Conservation (phyloP, 768 basidiomycete genomes). For the Piloderma croceum region DNA sequence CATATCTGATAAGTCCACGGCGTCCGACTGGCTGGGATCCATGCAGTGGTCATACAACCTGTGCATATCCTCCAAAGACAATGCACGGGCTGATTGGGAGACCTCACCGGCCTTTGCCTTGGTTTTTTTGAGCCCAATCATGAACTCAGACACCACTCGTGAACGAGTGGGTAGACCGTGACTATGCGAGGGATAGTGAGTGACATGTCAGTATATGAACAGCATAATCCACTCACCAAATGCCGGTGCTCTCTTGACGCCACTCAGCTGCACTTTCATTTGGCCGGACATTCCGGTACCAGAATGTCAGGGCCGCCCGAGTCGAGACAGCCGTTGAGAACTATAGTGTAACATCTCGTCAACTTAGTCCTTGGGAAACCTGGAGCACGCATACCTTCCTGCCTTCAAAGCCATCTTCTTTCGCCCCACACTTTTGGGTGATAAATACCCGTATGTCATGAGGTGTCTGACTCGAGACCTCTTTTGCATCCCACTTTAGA, state of each 20-base stretch:
- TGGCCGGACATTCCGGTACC: slow-evolving; percentile 2
- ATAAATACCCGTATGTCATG: slow-evolving; percentile 3
- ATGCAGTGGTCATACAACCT: slow-evolving; percentile 6
- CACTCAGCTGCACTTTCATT: slow-evolving; percentile 3
- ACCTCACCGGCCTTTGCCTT: slow-evolving; percentile 9
- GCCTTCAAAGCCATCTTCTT: slow-evolving; percentile 1
- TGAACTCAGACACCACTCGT: slow-evolving; percentile 7
- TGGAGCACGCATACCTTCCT: background rate
- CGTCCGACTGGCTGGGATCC: background rate
- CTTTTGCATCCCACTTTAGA: background rate
- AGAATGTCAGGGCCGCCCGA: slow-evolving; percentile 2
- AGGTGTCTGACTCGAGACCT: slow-evolving; percentile 1
- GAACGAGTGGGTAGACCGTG: slow-evolving; percentile 8
- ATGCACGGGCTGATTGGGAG: slow-evolving; percentile 9
- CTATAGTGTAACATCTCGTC: background rate
- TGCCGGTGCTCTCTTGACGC: background rate
- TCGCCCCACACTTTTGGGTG: slow-evolving; percentile 4
- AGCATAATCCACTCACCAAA: background rate
- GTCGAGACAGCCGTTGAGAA: slow-evolving; percentile 4
- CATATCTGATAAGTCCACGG: slow-evolving; percentile 5
- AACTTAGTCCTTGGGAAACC: background rate
- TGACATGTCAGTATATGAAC: background rate
- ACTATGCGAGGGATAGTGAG: background rate
- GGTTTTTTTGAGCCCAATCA: slow-evolving; percentile 10
- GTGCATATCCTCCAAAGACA: slow-evolving; percentile 4